These are phyloP conservation scores for Taxawa tesnikishii DNA, from an alignment of 2,329 filamentous ascomycete species.

Conservation along the genomic window DNA sequence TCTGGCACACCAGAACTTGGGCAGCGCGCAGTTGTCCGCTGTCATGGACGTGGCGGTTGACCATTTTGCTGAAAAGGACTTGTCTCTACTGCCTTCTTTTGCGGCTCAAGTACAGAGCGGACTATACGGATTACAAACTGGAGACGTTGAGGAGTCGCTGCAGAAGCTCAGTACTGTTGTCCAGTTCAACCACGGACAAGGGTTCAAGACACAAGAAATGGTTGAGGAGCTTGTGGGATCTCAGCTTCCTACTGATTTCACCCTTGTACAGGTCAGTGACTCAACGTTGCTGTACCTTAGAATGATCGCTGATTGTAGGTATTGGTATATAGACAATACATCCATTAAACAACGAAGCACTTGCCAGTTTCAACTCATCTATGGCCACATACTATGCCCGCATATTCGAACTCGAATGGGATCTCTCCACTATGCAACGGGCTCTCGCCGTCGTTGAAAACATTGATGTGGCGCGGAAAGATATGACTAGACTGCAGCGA, in stretches of 20 bases:
- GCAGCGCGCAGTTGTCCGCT: conserved; percentile 13
- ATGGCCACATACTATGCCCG: conserved; percentile 2
- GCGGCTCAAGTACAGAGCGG: neutral
- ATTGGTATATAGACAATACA: conserved; percentile 24
- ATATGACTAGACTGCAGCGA: conserved; percentile 11
- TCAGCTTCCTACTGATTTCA: too few relatives aligned
- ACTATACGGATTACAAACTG: neutral
- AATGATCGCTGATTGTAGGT: neutral
- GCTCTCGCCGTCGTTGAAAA: conserved; percentile 3
- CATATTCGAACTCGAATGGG: conserved; percentile 7
- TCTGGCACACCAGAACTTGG: conserved; percentile 16
- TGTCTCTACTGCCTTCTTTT: neutral
- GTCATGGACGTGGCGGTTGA: neutral
- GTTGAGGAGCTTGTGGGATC: neutral
- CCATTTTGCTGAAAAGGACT: neutral
- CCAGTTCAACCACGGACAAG: neutral
- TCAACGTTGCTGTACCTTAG: neutral
- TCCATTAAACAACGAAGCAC: conserved; percentile 33
- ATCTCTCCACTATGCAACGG: conserved; percentile 8
- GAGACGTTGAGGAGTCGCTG: neutral
- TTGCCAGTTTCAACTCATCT: conserved; percentile 17
- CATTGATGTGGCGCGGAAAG: conserved; percentile 5
- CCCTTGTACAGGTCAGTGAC: neutral
- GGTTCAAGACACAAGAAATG: neutral
- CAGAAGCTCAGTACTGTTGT: neutral